Base-by-base conservation (phyloP, 164 flowering plant genomes). In the Brasenia schreberi region DNA sequence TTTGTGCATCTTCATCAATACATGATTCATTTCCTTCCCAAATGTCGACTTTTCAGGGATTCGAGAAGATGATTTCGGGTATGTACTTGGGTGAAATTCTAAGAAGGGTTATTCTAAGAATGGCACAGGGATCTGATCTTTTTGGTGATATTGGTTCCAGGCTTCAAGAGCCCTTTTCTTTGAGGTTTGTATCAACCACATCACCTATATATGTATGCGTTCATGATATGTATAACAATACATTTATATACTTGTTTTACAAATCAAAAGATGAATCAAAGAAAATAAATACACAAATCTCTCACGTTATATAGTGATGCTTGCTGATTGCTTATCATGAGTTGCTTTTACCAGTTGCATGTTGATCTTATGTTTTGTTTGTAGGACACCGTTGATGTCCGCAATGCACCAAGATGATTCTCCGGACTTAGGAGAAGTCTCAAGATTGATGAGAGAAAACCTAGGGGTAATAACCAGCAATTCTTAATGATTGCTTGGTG, bases 1-100 rank as follows among this genome's bases (percentile, higher is more conserved):
- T 44, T 14, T 59, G 17, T 5, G 3, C 56, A 49, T 14, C 56
- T 49, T 14, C 16, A 9, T 49, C 10, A 49, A 49, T 49, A 14
- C 14, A 49, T 49, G 10, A 9, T 9, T 49, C 56, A 49, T 49
- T 49, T 49, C 16, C 16, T 1, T 49, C 16, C 9, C 16, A 49
- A 49, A 49, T 49, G 56, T 9, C 9, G 56, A 18, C 18, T 23
- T 44, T 80, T 68, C 83, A 93, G 98, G 97, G 92, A 68, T 93
- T 90, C 73, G 98, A 93, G 83, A 93, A 93, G 82, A 87, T 93
- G 98, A 87, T 93, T 72, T 83, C 98, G 59, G 98, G 97, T 67
- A 90, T 90, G 97, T 93, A 93, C 77, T 77, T 93, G 43, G 98
- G 98, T 69, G 98, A 93, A 59, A 87, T 93, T 68, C 97, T 87